Evolutionary conservation across 257 asterid species (phyloP), one percentile per base, ranked within the genome.

Genomic region (Ocimum tenuiflorum): DNA sequence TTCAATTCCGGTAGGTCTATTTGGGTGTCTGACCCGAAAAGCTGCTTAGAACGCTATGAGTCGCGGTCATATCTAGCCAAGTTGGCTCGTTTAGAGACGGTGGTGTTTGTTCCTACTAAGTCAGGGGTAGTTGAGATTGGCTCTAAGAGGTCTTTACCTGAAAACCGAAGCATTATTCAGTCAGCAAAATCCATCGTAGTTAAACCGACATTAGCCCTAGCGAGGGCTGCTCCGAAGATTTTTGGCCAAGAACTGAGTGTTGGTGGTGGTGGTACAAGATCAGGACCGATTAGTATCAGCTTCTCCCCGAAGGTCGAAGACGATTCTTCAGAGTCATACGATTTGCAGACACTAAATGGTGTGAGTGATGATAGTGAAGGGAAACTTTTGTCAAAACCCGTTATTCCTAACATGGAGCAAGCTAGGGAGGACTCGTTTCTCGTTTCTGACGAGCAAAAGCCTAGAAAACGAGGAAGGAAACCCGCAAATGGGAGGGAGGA

Each of bases 401-500:
- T 24, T 27, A 38, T 49, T 48, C 46, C 74, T 17, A 67, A 57
- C 73, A 60, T 52, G 38, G 88, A 79, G 22, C 86, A 74, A 50
- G 64, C 11, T 11, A 71, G 68, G 50, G 94, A 81, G 38, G 88
- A 82, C 75, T 61, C 74, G 0, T 73, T 76, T 43, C 18, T 80
- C 33, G 63, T 81, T 38, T 59, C 85, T 2, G 96, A 90, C 20
- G 96, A 87, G 3, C 83, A 70, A 43, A 88, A 68, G 72, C 98
- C 95, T 10, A 80, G 96, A 45, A 91, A 88, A 76, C 65, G 98
- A 61, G 98, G 98, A 0, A 67, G 98, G 56, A 91, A 91, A 57
- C 96, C 95, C 0, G 98, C 96, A 14, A 86, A 88, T 17, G 97
- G 97, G 63, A 86, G 96, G 73, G 97, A 86, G 42, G 97, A 91